These are phyloP conservation scores for Trypanosoma lewisi DNA, from an alignment of 208 protist species.

Conservation along the genomic window DNA sequence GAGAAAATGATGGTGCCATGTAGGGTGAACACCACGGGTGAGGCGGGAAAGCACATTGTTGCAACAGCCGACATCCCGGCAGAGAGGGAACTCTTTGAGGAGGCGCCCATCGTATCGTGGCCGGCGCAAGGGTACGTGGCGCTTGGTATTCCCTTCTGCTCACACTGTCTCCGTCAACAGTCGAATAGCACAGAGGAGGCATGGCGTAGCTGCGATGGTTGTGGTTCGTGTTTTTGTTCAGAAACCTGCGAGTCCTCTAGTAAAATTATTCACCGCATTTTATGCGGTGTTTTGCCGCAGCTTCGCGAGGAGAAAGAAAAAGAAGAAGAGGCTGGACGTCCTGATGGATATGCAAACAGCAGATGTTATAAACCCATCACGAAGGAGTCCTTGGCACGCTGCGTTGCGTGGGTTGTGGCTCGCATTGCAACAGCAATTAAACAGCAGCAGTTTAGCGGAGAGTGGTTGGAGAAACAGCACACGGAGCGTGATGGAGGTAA, in stretches of 20 bases:
- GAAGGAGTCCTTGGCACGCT: constrained; percentile 61
- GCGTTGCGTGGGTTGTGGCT: constrained; percentile 49
- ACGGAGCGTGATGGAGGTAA: constrained; percentile 14
- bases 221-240: constrained; percentile 65
- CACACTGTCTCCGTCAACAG: constrained; percentile 58
- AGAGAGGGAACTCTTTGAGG: constrained; percentile 58
- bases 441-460: constrained; percentile 39
- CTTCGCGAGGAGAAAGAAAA: constrained; percentile 27
- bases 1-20: constrained; percentile 51
- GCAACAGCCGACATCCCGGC: constrained; percentile 40
- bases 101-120: constrained; percentile 76
- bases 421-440: constrained; percentile 49
- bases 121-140: constrained; percentile 36
- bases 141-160: constrained; percentile 55
- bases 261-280: constrained; percentile 40
- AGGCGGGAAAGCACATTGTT: constrained; percentile 66
- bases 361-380: constrained; percentile 34
- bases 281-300: constrained; percentile 40
- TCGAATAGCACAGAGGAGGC: not conserved
- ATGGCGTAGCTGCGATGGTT: constrained; percentile 34
- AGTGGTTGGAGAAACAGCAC: constrained; percentile 38
- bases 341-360: not conserved
- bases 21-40: constrained; percentile 37
- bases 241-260: constrained; percentile 34
- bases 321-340: not conserved